A percentile compares a stretch with the other conserved stretches of the same genome.
These are phyloP conservation scores for Celoporthe dispersa DNA, from an alignment of 2,329 filamentous ascomycete species.

Conservation along the genomic window DNA sequence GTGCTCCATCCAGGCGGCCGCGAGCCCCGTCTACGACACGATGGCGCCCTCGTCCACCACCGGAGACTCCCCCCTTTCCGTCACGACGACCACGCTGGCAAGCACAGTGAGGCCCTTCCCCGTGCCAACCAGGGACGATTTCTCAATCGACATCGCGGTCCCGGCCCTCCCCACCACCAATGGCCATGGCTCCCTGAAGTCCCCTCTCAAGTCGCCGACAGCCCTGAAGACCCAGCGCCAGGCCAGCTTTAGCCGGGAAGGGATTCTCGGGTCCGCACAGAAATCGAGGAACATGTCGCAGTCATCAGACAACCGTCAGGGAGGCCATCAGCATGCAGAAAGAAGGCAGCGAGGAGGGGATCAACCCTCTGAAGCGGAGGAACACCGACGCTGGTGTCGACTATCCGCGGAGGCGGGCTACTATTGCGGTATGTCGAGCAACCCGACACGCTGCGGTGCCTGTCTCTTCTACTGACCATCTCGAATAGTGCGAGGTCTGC, in stretches of 20 bases:
- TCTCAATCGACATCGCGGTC: slow-evolving; percentile 53
- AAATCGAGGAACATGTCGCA: slow-evolving; percentile 61
- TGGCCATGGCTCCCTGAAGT: slow-evolving; percentile 48
- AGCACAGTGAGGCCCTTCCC: slow-evolving; percentile 47
- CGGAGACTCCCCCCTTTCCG: slow-evolving; percentile 55
- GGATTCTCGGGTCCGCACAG: slow-evolving; percentile 56
- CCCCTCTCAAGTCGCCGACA: slow-evolving; percentile 61
- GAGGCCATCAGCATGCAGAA: slow-evolving; percentile 50
- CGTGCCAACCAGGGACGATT: slow-evolving; percentile 51
- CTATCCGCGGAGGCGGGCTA: slow-evolving; percentile 67
- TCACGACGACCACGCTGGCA: slow-evolving; percentile 41
- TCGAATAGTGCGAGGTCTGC: slow-evolving; percentile 74
- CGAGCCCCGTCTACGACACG: slow-evolving; percentile 2
- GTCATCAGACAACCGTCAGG: slow-evolving; percentile 52
- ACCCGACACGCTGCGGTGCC: slow-evolving; percentile 11
- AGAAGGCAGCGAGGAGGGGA: slow-evolving; percentile 54
- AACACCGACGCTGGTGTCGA: slow-evolving; percentile 65
- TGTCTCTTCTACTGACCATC: slow-evolving; percentile 7
- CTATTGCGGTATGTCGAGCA: slow-evolving; percentile 62
- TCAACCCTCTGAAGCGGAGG: slow-evolving; percentile 64
- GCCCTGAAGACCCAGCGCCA: slow-evolving; percentile 53
- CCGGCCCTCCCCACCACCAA: slow-evolving; percentile 47
- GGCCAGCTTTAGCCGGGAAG: slow-evolving; percentile 57
- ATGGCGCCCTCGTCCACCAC: slow-evolving; percentile 61
- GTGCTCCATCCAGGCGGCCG: slow-evolving; percentile 36